Base-by-base conservation (phyloP, 495 filamentous ascomycete species). In the Aspergillus carlsbadensis region DNA sequence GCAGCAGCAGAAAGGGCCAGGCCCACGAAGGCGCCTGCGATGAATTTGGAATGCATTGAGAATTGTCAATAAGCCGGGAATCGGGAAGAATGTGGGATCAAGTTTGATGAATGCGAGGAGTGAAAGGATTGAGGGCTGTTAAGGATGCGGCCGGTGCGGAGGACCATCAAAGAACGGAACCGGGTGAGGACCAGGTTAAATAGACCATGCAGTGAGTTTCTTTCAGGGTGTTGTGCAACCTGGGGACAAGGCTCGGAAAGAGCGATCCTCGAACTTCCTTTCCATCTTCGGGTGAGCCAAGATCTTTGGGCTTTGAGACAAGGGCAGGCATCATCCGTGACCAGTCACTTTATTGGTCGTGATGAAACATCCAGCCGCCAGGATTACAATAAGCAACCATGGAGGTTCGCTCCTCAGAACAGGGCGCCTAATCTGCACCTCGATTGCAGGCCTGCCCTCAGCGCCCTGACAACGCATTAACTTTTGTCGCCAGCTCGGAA, bases 11-110 rank as follows among this genome's bases (percentile, higher is more conserved):
- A 76, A 24, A 78, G 62, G 14, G 70, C 57, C 31, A 78, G 65
- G 42, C 70, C 71, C 37, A 75, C 63, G 29, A 82, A 56, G 55
- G 75, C 62, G 36, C 70, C 56, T 50, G 75, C n/a, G 54, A 79
- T 26, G 42, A 70, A 56, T 24, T 61, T 52, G 55, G 68, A 46
- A 17, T 35, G 34, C 57, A 60, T 60, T 24, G 33, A 40, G 26
- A 14, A 34, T 48, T 10, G 10, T 39, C 34, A 5, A 34, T 48
- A 2, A 41, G 37, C 6, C 17, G 17, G 15, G 17, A 7, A 18
- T n/a, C 3, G 6, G 15, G 6, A 6, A 17, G 37, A 13, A n/a
- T n/a, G n/a, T 37, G 35, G 5, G 10, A 37, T 37, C 35, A 3
- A 13, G 13, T 4, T 37, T 4, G 11, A 17, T 17, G n/a, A 41